phyloP scores from a whole-genome alignment of 2,329 filamentous ascomycete species.

The Teratosphaeria epicoccoides region DNA sequence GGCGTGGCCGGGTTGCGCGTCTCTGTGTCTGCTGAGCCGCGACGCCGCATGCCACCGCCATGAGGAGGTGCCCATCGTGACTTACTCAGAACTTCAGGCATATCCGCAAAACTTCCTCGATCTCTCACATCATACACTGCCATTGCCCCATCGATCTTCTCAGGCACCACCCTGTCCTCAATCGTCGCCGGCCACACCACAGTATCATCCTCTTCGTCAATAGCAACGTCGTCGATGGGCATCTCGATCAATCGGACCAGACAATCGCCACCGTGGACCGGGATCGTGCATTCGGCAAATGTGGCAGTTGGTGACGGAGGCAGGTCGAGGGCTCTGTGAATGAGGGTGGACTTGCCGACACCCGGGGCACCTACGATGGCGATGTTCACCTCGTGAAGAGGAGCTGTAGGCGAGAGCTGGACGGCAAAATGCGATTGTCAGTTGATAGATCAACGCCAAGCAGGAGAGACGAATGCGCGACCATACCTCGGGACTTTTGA shows the following conservation, averaged over 20 bases:
- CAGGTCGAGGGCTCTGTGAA: constrained; percentile 46
- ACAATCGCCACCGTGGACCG: constrained; percentile 45
- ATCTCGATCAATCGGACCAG: constrained; percentile 49
- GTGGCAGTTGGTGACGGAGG: constrained; percentile 32
- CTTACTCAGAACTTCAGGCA: constrained; percentile 72
- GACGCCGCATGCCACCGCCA: neutral
- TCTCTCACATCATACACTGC: constrained; percentile 82
- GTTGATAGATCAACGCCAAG: too few species aligned
- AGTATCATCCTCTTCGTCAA: constrained; percentile 38
- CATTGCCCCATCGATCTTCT: constrained; percentile 66
- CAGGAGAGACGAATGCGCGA: too few species aligned
- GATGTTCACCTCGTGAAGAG: constrained; percentile 38
- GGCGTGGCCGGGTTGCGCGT: neutral
- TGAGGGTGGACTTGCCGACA: constrained; percentile 51
- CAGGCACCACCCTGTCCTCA: constrained; percentile 57
- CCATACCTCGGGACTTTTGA: constrained; percentile 20
- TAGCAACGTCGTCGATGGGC: constrained; percentile 40
- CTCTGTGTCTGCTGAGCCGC: neutral
- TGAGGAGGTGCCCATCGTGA: constrained; percentile 14
- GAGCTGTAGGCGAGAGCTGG: neutral
- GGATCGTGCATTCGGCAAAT: constrained; percentile 43
- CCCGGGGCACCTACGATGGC: constrained; percentile 44
- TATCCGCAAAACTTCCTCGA: constrained; percentile 59
- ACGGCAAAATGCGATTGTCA: neutral
- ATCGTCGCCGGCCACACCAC: constrained; percentile 48